Evolutionary conservation across 352 stramenopile genomes (phyloP).

Genomic region (Phytophthora ramorum): DNA sequence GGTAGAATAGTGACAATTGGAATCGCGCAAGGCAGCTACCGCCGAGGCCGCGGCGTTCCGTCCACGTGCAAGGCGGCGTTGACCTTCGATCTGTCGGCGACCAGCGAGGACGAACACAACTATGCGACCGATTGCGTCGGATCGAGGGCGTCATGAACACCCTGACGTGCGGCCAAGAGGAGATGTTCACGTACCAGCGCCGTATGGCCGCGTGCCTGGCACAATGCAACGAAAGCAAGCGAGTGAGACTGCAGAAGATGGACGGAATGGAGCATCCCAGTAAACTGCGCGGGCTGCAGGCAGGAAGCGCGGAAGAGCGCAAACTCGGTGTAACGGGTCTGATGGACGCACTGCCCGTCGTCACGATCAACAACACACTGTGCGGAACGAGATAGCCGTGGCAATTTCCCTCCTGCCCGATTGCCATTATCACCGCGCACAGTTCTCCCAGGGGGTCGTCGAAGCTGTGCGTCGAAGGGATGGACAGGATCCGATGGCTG

Average conservation of each 20-base stretch:
- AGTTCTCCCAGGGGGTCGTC: too few relatives aligned
- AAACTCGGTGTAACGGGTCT: slow-evolving; percentile 33
- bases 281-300: slow-evolving; percentile 20
- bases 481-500: too few relatives aligned
- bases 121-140: slow-evolving; percentile 27
- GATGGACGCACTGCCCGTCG: slow-evolving; percentile 34
- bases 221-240: slow-evolving; percentile 27
- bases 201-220: slow-evolving; percentile 25
- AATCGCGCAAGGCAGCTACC: too few relatives aligned
- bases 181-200: slow-evolving; percentile 30
- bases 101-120: slow-evolving; percentile 7
- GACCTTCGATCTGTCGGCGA: slow-evolving; percentile 20
- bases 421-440: too few relatives aligned
- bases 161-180: slow-evolving; percentile 22
- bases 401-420: too few relatives aligned
- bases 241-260: slow-evolving; percentile 14
- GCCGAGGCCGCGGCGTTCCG: too few relatives aligned
- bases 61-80: slow-evolving; percentile 23
- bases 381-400: too few relatives aligned
- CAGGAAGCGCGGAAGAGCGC: slow-evolving; percentile 1
- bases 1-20: too few relatives aligned
- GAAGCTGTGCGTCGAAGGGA: too few relatives aligned
- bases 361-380: slow-evolving; percentile 34
- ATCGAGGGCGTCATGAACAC: slow-evolving; percentile 22
- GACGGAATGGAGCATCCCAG: slow-evolving; percentile 3